These are phyloP conservation scores for Lactarius sanguifluus DNA, from an alignment of 768 basidiomycete species.

Conservation along the genomic window DNA sequence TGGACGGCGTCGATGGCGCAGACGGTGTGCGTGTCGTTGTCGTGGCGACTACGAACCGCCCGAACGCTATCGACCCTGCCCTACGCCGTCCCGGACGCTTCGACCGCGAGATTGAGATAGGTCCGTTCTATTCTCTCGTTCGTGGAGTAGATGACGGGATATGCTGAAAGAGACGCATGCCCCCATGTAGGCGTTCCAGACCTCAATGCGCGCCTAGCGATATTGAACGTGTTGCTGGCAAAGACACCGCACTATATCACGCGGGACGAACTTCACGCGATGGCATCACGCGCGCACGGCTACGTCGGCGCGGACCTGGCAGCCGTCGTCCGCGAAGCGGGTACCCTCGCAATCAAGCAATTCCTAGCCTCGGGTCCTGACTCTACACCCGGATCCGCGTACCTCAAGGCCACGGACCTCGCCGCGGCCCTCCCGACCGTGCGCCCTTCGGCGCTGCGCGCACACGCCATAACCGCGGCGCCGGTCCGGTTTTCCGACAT, in stretches of 20 bases:
- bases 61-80: conserved; percentile 94
- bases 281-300: conserved; percentile 85
- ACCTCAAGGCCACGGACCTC: conserved; percentile 65
- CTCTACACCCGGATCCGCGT: conserved; percentile 9
- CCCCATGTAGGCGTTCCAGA: conserved; percentile 75
- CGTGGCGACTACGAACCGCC: conserved; percentile 93
- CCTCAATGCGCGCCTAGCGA: conserved; percentile 77
- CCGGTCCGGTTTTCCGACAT: conserved; percentile 84
- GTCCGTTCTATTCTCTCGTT: conserved; percentile 40
- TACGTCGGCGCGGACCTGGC: conserved; percentile 97
- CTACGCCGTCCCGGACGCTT: conserved; percentile 87
- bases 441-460: conserved; percentile 92
- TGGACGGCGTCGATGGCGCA: conserved; percentile 80
- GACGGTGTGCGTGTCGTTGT: conserved; percentile 74
- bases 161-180: conserved; percentile 5
- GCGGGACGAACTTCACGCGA: conserved; percentile 53
- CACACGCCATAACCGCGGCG: conserved; percentile 85
- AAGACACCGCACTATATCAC: conserved; percentile 78
- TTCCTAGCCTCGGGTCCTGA: conserved; percentile 48
- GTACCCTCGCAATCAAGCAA: conserved; percentile 86
- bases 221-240: conserved; percentile 79
- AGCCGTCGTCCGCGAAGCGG: conserved; percentile 90
- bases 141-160: neutral
- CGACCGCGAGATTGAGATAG: conserved; percentile 95
- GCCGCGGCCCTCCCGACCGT: conserved; percentile 69